Evolutionary conservation across 1,139 yeast genomes (phyloP).

Genomic region (Hansenula lynferdii): DNA sequence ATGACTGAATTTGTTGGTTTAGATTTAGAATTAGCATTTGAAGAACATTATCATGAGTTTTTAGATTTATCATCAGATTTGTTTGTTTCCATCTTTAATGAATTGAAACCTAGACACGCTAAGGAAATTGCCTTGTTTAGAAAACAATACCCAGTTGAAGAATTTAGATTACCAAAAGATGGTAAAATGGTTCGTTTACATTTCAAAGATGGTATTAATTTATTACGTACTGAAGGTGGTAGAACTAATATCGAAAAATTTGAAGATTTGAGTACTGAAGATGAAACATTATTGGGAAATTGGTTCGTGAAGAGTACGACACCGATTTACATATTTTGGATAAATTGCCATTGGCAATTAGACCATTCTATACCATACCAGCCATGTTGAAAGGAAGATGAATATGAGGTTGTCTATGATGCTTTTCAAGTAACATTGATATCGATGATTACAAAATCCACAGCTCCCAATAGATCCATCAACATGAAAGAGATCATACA

Average conservation of each 20-base stretch:
- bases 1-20: slow-evolving; percentile 98
- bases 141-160: slow-evolving; percentile 96
- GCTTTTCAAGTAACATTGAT: slow-evolving; percentile 96
- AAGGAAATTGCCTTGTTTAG: slow-evolving; percentile 87
- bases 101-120: slow-evolving; percentile 73
- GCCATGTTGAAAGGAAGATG: slow-evolving; percentile 99
- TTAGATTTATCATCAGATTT: slow-evolving; percentile 78
- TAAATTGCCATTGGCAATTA: slow-evolving; percentile 92
- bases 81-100: slow-evolving; percentile 82
- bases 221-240: slow-evolving; percentile 80
- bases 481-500: too few species aligned
- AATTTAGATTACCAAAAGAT: slow-evolving; percentile 84
- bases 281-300: slow-evolving; percentile 90
- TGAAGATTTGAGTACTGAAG: slow-evolving; percentile 90
- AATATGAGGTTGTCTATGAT: slow-evolving; percentile 98
- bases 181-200: slow-evolving; percentile 89
- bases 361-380: slow-evolving; percentile 99
- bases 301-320: slow-evolving; percentile 89
- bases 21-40: slow-evolving; percentile 97
- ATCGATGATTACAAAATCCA: slow-evolving; percentile 99
- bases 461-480: slow-evolving; percentile 97
- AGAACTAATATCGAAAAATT: slow-evolving; percentile 74
- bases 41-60: slow-evolving; percentile 96
- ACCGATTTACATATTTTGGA: slow-evolving; percentile 98
- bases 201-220: slow-evolving; percentile 84